Base-by-base conservation (phyloP, 1,139 yeast species). In the Pichia sp. region DNA sequence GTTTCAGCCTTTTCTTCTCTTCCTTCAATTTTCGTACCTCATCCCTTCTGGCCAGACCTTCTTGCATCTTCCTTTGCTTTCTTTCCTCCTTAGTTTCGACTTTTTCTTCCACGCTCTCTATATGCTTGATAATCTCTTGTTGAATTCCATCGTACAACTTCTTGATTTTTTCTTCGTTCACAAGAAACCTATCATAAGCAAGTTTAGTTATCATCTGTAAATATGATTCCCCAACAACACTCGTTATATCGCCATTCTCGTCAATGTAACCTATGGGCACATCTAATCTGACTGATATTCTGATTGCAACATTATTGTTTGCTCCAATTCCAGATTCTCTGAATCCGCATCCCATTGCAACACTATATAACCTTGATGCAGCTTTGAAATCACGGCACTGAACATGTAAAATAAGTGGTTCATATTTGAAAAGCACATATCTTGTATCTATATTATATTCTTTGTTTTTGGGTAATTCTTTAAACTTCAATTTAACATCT, bases 301-400 rank as follows among this genome's bases (percentile, higher is more conserved):
- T 74, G 26, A 88, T 83, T 0, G 89, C 96, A 3, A 88, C 96
- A n/a, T 85, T 75, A 62, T 82, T 79, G 63, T 87, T 87, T 45
- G 84, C 78, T 4, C 95, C 95, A 51, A 89, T 87, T 0, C 97
- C 97, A 41, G 89, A 79, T 68, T 89, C 97, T 64, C 97, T 75
- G 65, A 86, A 90, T 8, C 97, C 97, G 69, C 93, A 84, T 8
- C 79, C 77, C 90, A 89, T 85, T 0, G 96, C 95, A 0, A 80
- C 72, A 38, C 84, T 79, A 61, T 84, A 87, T 15, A 90, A 69
- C 36, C 72, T 71, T n/a, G 77, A 75, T 0, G 97, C 96, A 4
- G 77, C 71, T 8, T 69, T 72, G 34, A 75, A 70, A 61, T 82
- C 78, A 48, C 93, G 76, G 64, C 96, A 87, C 64, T 87, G 85